Conservation (phyloP, 192 early-diverging fungal species). For the Linnemannia hyalina region DNA sequence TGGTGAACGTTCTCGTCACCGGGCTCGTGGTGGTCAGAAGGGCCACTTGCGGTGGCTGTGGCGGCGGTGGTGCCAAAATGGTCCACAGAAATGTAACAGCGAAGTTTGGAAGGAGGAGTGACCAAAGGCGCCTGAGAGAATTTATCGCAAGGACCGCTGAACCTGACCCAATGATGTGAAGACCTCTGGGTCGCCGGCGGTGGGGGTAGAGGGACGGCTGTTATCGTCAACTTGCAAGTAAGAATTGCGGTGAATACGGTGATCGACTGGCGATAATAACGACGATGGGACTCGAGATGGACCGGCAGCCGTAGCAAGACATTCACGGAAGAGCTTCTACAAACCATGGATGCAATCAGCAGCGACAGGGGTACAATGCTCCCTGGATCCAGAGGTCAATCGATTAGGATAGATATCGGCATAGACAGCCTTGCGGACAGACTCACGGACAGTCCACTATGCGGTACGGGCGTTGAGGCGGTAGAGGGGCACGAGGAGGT, state of each 20-base stretch:
- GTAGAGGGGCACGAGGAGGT: conserved; percentile 48
- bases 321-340: conserved; percentile 8
- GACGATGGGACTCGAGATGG: background rate
- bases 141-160: background rate
- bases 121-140: background rate
- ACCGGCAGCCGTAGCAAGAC: background rate
- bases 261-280: no score
- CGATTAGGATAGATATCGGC: background rate
- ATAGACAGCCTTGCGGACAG: background rate
- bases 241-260: background rate
- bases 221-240: background rate
- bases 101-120: background rate
- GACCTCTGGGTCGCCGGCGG: background rate
- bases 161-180: background rate
- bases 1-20: background rate
- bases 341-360: conserved; percentile 27
- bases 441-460: conserved; percentile 32
- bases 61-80: no score
- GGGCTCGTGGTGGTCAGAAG: background rate
- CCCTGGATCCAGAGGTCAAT: background rate
- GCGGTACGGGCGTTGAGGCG: conserved; percentile 19
- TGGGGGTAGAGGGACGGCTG: background rate
- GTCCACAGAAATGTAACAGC: no score
- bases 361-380: conserved; percentile 25
- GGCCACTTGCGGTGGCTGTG: background rate